Evolutionary conservation across 345 rosid genomes (phyloP).

Genomic region (Salix brachista): DNA sequence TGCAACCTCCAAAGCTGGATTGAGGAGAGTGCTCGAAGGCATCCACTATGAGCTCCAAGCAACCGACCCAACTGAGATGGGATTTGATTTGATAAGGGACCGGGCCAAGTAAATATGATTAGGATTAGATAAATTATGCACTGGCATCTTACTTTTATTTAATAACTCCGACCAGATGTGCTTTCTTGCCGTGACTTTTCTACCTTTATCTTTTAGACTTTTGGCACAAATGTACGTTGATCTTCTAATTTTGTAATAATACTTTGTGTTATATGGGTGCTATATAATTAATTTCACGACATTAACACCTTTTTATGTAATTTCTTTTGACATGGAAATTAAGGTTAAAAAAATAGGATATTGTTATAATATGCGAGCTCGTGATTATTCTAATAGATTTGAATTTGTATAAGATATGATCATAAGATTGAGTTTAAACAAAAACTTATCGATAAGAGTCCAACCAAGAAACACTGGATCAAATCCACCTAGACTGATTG

Average conservation of each 20-base stretch:
- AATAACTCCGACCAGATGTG: conserved; percentile 38
- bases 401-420: neutral
- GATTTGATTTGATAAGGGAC: conserved; percentile 73
- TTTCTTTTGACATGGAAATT: neutral
- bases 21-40: conserved; percentile 85
- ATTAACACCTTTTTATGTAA: conserved; percentile 1
- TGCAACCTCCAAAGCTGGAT: conserved; percentile 82
- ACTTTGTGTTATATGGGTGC: conserved; percentile 10
- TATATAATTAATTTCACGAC: conserved; percentile 1
- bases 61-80: conserved; percentile 95
- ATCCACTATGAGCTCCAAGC: conserved; percentile 93
- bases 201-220: conserved; percentile 1
- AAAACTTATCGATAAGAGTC: no score
- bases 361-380: neutral
- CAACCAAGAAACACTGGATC: no score
- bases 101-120: conserved; percentile 52
- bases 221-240: conserved; percentile 32
- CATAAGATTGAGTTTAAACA: neutral
- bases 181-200: neutral
- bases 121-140: neutral
- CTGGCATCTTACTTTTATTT: conserved; percentile 29
- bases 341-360: neutral
- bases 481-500: no score
- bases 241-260: conserved; percentile 30
- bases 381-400: neutral